Evolutionary conservation across 768 basidiomycete species (phyloP), one percentile per base, ranked within the genome.

Genomic region (Phylloporus arenicola): DNA sequence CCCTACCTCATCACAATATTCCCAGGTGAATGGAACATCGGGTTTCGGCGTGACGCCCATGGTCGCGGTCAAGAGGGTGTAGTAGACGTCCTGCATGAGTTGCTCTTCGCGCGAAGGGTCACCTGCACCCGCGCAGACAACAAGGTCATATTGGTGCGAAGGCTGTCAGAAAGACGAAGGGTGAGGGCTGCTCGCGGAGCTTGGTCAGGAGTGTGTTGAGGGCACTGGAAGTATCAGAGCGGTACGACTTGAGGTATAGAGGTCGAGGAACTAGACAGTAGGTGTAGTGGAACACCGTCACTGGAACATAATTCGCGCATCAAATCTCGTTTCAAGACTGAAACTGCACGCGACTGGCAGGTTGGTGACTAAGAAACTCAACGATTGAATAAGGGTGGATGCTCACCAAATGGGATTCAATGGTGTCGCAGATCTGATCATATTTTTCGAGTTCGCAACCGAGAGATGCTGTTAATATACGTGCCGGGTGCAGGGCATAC

Each of bases 191-290:
- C 70, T 97, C 93, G 54, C 95, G 84, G 34, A 97, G 82, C 72
- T 94, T 94, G 54, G 92, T 92, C 53, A 98, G 75, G 44, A 98
- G 77, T 6, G 68, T 64, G 68, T 96, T 88, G 54, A 98, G 69
- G 4, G 84, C 80, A 14, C 72, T 61, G 3, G 91, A 86, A 46
- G 82, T 73, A 19, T 84, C 82, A 1, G 92, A 94, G 62, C 91
- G 87, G 47, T 75, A 81, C 0, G 89, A 88, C 68, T 98, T 89
- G 19, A 92, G 91, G 67, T 83, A 92, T 33, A 90, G 47, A 0
- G 81, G 52, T 62, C 92, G 88, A 2, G 95, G 95, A 17, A 97
- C 81, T 35, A 94, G 71, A 42, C 95, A 94, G 63, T 95, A 96
- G 39, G 75, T 85, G n/a, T n/a, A n/a, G n/a, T n/a, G n/a, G n/a